Base-by-base conservation (phyloP, 2,329 filamentous ascomycete species). In the Venturia nashicola region DNA sequence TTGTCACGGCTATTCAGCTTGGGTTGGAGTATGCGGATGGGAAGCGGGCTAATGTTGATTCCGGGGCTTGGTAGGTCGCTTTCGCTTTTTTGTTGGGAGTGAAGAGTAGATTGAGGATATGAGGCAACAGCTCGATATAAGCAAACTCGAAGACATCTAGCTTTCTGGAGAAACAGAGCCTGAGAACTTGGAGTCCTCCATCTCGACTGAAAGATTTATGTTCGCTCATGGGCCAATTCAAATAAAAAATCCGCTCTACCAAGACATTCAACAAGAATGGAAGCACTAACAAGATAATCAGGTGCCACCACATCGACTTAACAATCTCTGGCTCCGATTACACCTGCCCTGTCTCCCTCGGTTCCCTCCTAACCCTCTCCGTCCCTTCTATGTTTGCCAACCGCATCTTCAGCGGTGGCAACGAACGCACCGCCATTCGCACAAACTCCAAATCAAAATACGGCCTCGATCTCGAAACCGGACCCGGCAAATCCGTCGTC, bases 291-390 rank as follows among this genome's bases (percentile, higher is more conserved):
- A 20, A 12, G 4, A 6, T 23, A 18, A 42, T 27, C 9, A 60
- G 59, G 59, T 44, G 36, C 42, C 59, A 60, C 27, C 59, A 60
- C 42, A 44, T 60, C 39, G 59, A 60, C 42, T n/a, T 60, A 4
- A 42, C 59, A 43, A 44, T 60, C 36, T 27, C 34, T 12, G 59
- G 59, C 36, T 23, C n/a, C 20, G 59, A 60, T 23, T 60, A 60
- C 59, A 60, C 59, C 11, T 60, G 59, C 36, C 59, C 59, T 7
- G n/a, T 34, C 27, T 14, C 59, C 39, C 59, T 60, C n/a, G 2
- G 11, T 5, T 42, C 59, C 36, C n/a, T 60, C 59, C 36, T 60
- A 16, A 60, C 36, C 27, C 23, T 42, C 42, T 23, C 39, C 36
- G 34, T 42, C 59, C 59, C 59, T 23, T 39, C 32, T n/a, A 60